Base-by-base conservation (phyloP, 2,329 filamentous ascomycete genomes). In the Trichoderma afroharzianum region DNA sequence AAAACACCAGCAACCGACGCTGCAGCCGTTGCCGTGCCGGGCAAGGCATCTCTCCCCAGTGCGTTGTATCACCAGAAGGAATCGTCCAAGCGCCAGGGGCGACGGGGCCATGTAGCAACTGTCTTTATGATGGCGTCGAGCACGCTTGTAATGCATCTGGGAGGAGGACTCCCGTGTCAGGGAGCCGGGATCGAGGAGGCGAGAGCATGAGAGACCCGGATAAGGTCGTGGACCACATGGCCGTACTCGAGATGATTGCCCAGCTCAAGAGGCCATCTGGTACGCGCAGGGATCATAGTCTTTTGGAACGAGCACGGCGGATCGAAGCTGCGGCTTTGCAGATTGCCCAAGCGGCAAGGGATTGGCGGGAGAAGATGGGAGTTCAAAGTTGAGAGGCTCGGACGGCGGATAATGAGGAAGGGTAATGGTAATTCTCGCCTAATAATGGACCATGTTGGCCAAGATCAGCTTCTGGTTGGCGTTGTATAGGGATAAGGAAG, bases 231-330 rank as follows among this genome's bases (percentile, higher is more conserved):
- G 76, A 78, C 47, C 74, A 77, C 47, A 74, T 77, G 63, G 77
- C 77, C 6, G 77, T 78, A 8, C 74, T 77, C 63, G 76, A 77
- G 62, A 71, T 78, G 57, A 77, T 77, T 71, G 77, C 76, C 5
- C 74, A 72, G 61, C 72, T 74, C 36, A 76, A 73, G 68, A 71
- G 73, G 47, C 74, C 74, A 50, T 72, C 72, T 21, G 73, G 73
- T 8, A 70, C 69, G 30, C 72, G 71, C 26, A 59, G 73, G 50
- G 68, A 76, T 68, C 64, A 76, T 30, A 76, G 76, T 62, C 72
- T 77, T 33, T 70, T 74, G 14, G 73, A 72, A 11, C 72, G 75
- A 58, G 77, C 76, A 18, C 69, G 73, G 53, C 73, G 75, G 57
- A 77, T 79, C 62, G 77, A 77, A 43, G 73, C 73, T 15, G 76